Conservation (phyloP, 208 protist species). For the Leptomonas pyrrhocoris region DNA sequence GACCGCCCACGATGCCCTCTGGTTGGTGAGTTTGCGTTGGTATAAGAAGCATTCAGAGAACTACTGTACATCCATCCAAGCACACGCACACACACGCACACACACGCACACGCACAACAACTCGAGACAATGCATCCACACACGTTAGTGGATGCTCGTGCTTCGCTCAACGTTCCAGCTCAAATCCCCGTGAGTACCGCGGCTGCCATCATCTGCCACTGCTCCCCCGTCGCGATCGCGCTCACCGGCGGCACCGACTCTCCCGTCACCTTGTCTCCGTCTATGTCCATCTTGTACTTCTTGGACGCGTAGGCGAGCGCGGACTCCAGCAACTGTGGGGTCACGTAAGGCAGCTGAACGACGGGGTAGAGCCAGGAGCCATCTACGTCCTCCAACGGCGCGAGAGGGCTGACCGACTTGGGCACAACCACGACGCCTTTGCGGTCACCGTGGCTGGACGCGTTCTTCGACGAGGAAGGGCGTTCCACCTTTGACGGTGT, state of each 20-base stretch:
- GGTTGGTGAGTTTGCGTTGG: conserved; percentile 1
- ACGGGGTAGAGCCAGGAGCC: conserved; percentile 45
- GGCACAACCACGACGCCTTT: conserved; percentile 27
- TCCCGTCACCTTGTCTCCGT: conserved; percentile 54
- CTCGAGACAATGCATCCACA: not conserved
- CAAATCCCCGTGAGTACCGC: conserved; percentile 57
- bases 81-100: not conserved
- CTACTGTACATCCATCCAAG: conserved; percentile 6
- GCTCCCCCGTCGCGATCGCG: conserved; percentile 25
- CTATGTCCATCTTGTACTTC: conserved; percentile 73
- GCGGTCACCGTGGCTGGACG: conserved; percentile 24
- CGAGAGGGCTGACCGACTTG: conserved; percentile 29
- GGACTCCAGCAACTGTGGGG: conserved; percentile 43
- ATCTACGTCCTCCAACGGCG: conserved; percentile 19
- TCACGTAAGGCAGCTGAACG: conserved; percentile 53
- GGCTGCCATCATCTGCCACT: conserved; percentile 42
- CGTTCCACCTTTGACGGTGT: conserved; percentile 16
- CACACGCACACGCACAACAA: conserved; percentile 5
- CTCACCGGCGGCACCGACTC: conserved; percentile 23
- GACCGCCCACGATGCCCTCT: too few species aligned
- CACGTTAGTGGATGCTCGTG: not conserved
- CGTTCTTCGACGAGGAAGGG: conserved; percentile 26
- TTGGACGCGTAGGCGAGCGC: conserved; percentile 65
- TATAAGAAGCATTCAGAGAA: not conserved
- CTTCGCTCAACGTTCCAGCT: not conserved